phyloP scores from a whole-genome alignment of 164 flowering plant genomes.

The Tinospora cordifolia region DNA sequence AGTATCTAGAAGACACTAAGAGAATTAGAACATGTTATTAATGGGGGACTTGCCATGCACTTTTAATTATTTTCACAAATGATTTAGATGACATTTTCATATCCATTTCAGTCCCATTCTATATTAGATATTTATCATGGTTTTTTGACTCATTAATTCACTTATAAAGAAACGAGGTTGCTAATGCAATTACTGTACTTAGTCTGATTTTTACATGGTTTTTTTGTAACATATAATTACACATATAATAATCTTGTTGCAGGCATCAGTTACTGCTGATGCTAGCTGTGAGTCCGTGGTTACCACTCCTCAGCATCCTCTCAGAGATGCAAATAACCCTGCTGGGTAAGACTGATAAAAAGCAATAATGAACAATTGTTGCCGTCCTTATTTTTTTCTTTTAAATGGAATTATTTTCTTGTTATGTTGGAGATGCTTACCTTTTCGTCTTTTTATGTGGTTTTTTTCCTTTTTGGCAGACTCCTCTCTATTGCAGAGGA shows the following conservation, averaged over 20 bases:
- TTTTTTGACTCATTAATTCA: background rate
- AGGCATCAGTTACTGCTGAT: slow-evolving; percentile 49
- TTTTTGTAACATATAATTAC: background rate
- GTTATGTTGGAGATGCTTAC: background rate
- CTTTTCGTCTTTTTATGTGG: background rate
- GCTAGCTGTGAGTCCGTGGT: slow-evolving; percentile 70
- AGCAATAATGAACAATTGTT: background rate
- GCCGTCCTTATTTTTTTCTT: background rate
- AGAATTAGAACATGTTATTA: background rate
- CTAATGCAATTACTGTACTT: background rate
- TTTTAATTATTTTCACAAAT: background rate
- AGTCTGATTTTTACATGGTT: background rate
- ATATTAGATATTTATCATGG: background rate
- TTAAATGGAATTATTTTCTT: background rate
- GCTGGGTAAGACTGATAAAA: slow-evolving; percentile 48
- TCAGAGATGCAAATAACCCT: slow-evolving; percentile 64
- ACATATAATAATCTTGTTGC: slow-evolving; percentile 6
- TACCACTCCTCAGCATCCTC: slow-evolving; percentile 52
- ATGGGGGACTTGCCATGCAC: background rate
- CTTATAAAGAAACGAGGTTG: background rate
- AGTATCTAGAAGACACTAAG: background rate
- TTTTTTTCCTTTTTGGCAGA: slow-evolving; percentile 27
- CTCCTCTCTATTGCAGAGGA: slow-evolving; percentile 75
- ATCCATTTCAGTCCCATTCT: background rate
- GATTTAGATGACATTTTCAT: background rate